Base-by-base conservation (phyloP, 345 rosid genomes). In the Dovyalis caffra region DNA sequence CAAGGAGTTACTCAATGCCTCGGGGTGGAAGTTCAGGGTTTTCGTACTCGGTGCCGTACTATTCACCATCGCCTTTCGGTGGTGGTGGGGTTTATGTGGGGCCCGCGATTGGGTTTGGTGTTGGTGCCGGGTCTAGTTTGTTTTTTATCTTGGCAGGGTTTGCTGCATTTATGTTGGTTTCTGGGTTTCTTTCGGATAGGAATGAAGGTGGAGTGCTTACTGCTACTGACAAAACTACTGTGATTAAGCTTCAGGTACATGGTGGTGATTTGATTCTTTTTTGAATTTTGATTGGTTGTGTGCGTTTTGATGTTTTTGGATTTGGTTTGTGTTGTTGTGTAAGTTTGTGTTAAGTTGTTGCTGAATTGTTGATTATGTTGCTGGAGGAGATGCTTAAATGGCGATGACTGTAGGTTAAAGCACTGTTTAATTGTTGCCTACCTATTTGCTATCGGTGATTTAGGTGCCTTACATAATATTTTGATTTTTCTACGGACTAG, bases 201-300 rank as follows among this genome's bases (percentile, higher is more conserved):
- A 79, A 86, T 16, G 92, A 88, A 14, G 86, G 81, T 37, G 85
- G 88, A 64, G 76, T 91, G 34, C 82, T 91, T 32, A 85, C 91
- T 21, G 94, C 87, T 74, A 84, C 89, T 14, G 91, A 89, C 76
- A 92, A 85, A 85, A 92, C 98, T 40, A 90, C 82, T 68, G 93
- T 95, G 66, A 76, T 95, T 68, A 91, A 95, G 87, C 90, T 95
- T 75, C 99, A 95, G 96, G 99, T 91, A 71, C 21, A 34, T 12
- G 37, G 12, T 47, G 25, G n/a, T 40, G 26, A n/a, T 51, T 43
- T 5, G 11, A 34, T 20, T 45, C 51, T 26, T 5, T 26, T 64
- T 77, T n/a, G 4, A 33, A 11, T 60, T 0, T 61, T 76, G n/a
- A 58, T 25, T 11, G 33, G 16, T 23, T 35, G 10, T 26, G 64